Percentiles rank a stretch among this genome's conserved stretches.
These are phyloP conservation scores for Pilatotrama ljubarskyi DNA, from an alignment of 768 basidiomycete species.

Conservation along the genomic window DNA sequence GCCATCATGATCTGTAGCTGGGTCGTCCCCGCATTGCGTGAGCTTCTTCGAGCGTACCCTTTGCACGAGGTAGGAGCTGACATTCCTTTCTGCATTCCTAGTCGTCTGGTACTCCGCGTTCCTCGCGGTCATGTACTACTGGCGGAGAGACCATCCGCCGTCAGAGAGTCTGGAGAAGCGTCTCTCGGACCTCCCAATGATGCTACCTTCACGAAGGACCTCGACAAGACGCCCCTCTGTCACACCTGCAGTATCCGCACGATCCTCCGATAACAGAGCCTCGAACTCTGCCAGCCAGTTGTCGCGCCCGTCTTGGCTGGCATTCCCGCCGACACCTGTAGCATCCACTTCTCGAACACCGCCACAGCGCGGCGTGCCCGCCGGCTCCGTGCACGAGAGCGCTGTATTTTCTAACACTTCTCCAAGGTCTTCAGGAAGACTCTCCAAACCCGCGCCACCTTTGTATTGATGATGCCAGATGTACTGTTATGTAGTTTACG, in stretches of 20 bases:
- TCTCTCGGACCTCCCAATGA: slow-evolving; percentile 23
- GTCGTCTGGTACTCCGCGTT: slow-evolving; percentile 45
- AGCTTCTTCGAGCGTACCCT: slow-evolving; percentile 24
- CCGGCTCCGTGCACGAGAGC: background rate
- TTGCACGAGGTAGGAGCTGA: background rate
- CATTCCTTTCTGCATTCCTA: slow-evolving; percentile 17
- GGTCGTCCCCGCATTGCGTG: slow-evolving; percentile 53
- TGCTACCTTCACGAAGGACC: slow-evolving; percentile 12
- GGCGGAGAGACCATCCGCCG: slow-evolving; percentile 30
- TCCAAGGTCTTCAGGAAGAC: slow-evolving; percentile 21
- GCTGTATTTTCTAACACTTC: slow-evolving; percentile 1
- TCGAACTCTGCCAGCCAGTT: background rate
- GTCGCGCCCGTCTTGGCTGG: slow-evolving; percentile 15
- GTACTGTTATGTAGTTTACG: background rate
- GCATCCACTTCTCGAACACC: slow-evolving; percentile 4
- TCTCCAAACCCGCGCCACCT: slow-evolving; percentile 30
- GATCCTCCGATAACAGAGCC: background rate
- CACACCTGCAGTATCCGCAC: background rate
- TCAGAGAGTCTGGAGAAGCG: slow-evolving; percentile 14
- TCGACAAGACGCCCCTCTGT: background rate
- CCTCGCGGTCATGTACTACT: slow-evolving; percentile 33
- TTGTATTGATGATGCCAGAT: slow-evolving; percentile 14
- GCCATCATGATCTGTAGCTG: slow-evolving; percentile 54
- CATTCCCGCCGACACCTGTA: background rate
- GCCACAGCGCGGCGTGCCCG: slow-evolving; percentile 2